These are phyloP conservation scores for Rhodotorula mucilaginosa DNA, from an alignment of 1,284 basidiomycete genomes.

Conservation along the genomic window DNA sequence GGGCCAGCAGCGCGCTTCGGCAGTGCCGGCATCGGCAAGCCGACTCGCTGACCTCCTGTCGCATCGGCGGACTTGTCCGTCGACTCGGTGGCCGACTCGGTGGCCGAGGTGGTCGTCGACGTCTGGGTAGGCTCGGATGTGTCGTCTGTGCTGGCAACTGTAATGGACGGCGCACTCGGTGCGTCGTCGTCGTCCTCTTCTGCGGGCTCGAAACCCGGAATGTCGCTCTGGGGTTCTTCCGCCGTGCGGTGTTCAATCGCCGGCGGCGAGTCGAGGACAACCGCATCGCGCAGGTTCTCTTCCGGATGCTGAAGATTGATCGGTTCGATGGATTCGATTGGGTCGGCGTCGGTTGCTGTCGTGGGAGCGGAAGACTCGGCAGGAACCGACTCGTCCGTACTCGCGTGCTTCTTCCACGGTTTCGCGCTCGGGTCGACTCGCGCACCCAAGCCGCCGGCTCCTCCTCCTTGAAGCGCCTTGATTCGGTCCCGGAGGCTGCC, in stretches of 20 bases:
- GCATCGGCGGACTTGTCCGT: conserved; percentile 12
- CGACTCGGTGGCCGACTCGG: conserved; percentile 9
- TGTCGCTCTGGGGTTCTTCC: conserved; percentile 17
- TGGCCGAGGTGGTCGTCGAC: background rate
- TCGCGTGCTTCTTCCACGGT: conserved; percentile 54
- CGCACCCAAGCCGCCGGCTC: conserved; percentile 32
- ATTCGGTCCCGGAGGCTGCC: conserved; percentile 78
- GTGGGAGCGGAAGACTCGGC: background rate
- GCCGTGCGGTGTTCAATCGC: conserved; percentile 42
- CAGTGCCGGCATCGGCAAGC: conserved; percentile 56
- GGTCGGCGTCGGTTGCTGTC: background rate
- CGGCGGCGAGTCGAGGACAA: conserved; percentile 47
- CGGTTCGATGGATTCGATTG: too few relatives aligned
- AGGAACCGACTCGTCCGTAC: background rate
- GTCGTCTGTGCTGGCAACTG: conserved; percentile 4
- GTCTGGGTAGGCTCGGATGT: background rate
- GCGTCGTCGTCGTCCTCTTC: conserved; percentile 7
- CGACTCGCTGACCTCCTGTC: conserved; percentile 72
- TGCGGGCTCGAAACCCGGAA: conserved; percentile 28
- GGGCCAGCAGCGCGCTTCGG: conserved; percentile 32
- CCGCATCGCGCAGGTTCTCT: conserved; percentile 22
- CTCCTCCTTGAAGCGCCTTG: conserved; percentile 76
- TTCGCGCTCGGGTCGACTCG: conserved; percentile 58
- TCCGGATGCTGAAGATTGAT: conserved; percentile 20
- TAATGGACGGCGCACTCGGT: background rate